Base-by-base conservation (phyloP, 2,329 filamentous ascomycete species). In the Fusarium coffeatum region DNA sequence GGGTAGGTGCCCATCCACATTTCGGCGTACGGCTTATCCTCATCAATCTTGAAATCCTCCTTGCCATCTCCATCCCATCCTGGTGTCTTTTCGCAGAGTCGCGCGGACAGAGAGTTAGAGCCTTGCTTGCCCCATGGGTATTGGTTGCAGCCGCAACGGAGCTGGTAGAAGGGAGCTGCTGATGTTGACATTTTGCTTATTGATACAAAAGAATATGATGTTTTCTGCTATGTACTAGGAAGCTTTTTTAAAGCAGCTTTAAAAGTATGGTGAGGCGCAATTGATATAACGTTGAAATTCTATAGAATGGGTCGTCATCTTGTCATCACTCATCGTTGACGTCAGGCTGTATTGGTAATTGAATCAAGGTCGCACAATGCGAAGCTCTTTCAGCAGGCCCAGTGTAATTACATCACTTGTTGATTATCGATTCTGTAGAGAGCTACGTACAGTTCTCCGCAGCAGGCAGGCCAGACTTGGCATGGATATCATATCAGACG, bases 1-100 rank as follows among this genome's bases (percentile, higher is more conserved):
- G 91, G 90, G 75, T 94, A 93, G 46, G 92, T 93, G 6, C 90
- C 91, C 83, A 93, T 91, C 91, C 91, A 93, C 85, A 91, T 88
- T 85, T 86, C 84, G 1, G 84, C 84, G 75, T 94, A 94, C 9
- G 83, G 79, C 71, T 88, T 84, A 60, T 85, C 82, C 57, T 92
- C 86, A 23, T 93, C 84, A 50, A 93, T 85, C 64, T 86, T 83
- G 80, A 91, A 91, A 37, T 84, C 83, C 18, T 63, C 58, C 12
- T 71, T 68, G 3, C 50, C 66, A 6, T 74, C 56, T 32, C 64
- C 69, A 15, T 53, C 69, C 65, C 69, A 75, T 15, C 88, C 87
- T 0, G 89, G 88, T 0, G 90, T 92, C 70, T 90, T 87, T 13
- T 86, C 84, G 73, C 89, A 92, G 12, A 93, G 80, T 43, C 83